Evolutionary conservation across 768 basidiomycete species (phyloP).

Genomic region (Rhodocollybia butyracea): DNA sequence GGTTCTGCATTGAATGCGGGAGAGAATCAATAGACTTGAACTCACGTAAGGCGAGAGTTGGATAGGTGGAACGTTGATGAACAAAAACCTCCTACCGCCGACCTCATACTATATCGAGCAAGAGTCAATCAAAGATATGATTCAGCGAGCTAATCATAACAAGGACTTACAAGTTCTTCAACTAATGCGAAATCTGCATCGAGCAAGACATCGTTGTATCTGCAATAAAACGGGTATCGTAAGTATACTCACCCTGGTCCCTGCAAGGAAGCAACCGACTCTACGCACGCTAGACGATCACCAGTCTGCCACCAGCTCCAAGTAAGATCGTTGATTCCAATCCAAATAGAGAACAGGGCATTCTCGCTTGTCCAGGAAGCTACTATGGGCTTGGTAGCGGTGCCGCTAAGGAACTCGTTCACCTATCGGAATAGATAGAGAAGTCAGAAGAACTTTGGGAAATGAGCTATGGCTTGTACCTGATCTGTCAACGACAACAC

Average conservation of each 20-base stretch:
- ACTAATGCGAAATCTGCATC: conserved; percentile 48
- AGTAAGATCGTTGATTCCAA: conserved; percentile 70
- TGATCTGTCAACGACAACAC: too few species aligned
- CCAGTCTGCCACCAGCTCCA: conserved; percentile 47
- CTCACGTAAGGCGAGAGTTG: conserved; percentile 39
- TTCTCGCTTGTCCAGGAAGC: conserved; percentile 56
- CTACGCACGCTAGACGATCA: conserved; percentile 43
- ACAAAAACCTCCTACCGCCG: conserved; percentile 54
- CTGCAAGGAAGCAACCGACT: background rate
- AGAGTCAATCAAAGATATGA: too few species aligned
- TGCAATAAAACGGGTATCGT: conserved; percentile 14
- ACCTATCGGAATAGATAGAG: too few species aligned
- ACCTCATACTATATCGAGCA: too few species aligned
- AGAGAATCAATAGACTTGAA: too few species aligned
- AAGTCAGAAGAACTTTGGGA: too few species aligned
- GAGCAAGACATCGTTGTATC: conserved; percentile 47
- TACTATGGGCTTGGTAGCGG: conserved; percentile 42
- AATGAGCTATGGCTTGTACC: too few species aligned
- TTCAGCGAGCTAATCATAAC: too few species aligned
- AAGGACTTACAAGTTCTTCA: too few species aligned
- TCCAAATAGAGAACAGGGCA: conserved; percentile 63
- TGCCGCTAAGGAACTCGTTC: conserved; percentile 47
- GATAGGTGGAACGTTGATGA: conserved; percentile 43
- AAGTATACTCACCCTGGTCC: too few species aligned
- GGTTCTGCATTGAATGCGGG: background rate